Percentiles rank a stretch among this genome's conserved stretches.
Evolutionary conservation across 352 stramenopile genomes (phyloP).

Genomic region (Pythium phragmiticola): DNA sequence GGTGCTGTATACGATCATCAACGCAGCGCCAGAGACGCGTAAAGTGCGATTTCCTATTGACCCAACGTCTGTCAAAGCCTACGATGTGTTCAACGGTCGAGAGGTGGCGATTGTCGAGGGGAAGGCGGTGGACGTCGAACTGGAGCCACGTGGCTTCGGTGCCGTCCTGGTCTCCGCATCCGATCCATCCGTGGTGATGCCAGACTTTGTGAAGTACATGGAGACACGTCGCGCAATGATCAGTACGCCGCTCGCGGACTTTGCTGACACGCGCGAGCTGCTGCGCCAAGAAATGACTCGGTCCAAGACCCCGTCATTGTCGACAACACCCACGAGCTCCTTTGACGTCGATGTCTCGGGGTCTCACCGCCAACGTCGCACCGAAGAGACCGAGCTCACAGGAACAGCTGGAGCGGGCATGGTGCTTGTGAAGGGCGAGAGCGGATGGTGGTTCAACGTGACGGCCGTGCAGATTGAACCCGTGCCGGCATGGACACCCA

Average conservation of each 20-base stretch:
- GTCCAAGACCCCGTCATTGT: background rate
- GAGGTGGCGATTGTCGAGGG: constrained; percentile 26
- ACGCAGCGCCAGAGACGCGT: constrained; percentile 28
- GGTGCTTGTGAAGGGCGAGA: constrained; percentile 43
- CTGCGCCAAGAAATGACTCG: constrained; percentile 27
- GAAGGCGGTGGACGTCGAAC: constrained; percentile 22
- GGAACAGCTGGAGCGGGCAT: constrained; percentile 29
- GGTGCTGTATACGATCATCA: constrained; percentile 69
- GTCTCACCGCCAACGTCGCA: background rate
- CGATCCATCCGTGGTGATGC: constrained; percentile 14
- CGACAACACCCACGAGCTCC: background rate
- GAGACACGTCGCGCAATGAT: constrained; percentile 51
- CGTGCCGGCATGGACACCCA: constrained; percentile 66
- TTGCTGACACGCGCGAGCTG: constrained; percentile 31
- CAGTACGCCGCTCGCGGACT: constrained; percentile 41
- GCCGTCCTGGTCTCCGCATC: constrained; percentile 41
- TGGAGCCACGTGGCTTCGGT: constrained; percentile 67
- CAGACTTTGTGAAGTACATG: constrained; percentile 44
- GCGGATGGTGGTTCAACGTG: constrained; percentile 80
- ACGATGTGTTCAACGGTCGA: constrained; percentile 64
- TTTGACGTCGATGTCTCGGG: background rate
- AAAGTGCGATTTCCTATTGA: constrained; percentile 33
- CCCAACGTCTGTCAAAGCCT: constrained; percentile 33
- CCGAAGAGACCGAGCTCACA: background rate
- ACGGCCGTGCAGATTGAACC: constrained; percentile 81